A percentile compares a stretch with the other conserved stretches of the same genome.
phyloP scores from a whole-genome alignment of 2,329 filamentous ascomycete species.

The Calonectria henricotiae region DNA sequence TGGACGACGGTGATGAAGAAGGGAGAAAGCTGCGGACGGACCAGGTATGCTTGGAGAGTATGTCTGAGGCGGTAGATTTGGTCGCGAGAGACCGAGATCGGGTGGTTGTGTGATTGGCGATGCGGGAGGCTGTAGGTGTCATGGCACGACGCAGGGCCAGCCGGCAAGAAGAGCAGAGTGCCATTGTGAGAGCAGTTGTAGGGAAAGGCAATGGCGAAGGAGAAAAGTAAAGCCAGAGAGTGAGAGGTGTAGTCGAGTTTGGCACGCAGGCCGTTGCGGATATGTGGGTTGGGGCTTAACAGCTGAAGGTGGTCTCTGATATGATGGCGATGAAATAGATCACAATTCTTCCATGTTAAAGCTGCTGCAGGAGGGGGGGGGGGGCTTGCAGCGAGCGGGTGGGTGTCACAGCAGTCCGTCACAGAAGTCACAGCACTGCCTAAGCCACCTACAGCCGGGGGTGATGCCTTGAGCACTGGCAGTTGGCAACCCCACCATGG shows the following conservation, averaged over 20 bases:
- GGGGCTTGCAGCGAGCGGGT: neutral
- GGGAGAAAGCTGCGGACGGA: conserved; percentile 85
- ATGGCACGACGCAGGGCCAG: conserved; percentile 49
- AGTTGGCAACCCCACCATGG: conserved; percentile 22
- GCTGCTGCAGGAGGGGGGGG: conserved; percentile 1
- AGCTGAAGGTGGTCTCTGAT: neutral
- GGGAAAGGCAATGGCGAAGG: neutral
- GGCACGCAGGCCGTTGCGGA: neutral
- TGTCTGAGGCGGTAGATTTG: conserved; percentile 53
- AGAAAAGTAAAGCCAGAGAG: neutral
- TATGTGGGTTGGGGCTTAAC: neutral
- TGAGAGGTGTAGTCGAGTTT: neutral
- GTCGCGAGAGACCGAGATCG: conserved; percentile 35
- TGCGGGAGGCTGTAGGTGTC: conserved; percentile 31
- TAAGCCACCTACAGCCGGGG: conserved; percentile 5
- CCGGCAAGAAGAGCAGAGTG: conserved; percentile 55
- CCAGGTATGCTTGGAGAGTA: conserved; percentile 84
- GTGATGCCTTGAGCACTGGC: conserved; percentile 9
- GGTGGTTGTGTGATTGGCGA: conserved; percentile 28
- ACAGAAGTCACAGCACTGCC: conserved; percentile 18
- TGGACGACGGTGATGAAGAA: conserved; percentile 49
- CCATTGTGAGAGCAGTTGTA: conserved; percentile 45
- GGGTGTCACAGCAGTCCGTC: neutral
- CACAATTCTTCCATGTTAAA: neutral
- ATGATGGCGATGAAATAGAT: neutral